A percentile compares a stretch with the other conserved stretches of the same genome.
phyloP scores from a whole-genome alignment of 768 basidiomycete species.

The Lentinula edodes region DNA sequence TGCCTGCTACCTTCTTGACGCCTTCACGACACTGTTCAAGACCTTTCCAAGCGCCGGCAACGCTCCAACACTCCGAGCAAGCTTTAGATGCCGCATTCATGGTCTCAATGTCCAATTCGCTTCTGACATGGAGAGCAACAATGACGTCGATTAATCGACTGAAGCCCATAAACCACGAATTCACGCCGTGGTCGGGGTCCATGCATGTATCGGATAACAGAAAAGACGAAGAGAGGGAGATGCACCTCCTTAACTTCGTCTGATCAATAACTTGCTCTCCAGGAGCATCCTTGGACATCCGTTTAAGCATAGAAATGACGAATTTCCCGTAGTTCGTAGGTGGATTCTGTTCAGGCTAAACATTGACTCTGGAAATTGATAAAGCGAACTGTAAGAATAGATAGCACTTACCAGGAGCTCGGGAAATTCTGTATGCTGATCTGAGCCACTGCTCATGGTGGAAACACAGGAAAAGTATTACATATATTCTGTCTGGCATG shows the following conservation, averaged over 20 bases:
- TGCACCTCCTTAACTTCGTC: constrained; percentile 51
- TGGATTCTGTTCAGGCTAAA: constrained; percentile 21
- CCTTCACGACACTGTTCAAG: constrained; percentile 59
- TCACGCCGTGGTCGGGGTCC: constrained; percentile 49
- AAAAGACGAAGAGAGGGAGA: constrained; percentile 73
- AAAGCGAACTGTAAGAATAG: background rate
- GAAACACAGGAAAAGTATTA: background rate
- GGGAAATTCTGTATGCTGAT: background rate
- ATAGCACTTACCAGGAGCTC: background rate
- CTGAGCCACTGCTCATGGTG: constrained; percentile 5
- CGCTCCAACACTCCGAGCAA: constrained; percentile 80
- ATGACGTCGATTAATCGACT: constrained; percentile 66
- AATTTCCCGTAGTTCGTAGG: constrained; percentile 60
- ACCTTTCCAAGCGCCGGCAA: constrained; percentile 62
- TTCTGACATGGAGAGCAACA: constrained; percentile 59
- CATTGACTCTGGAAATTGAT: background rate
- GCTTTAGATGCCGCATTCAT: constrained; percentile 62
- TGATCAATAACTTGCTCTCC: constrained; percentile 50
- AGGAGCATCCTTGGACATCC: constrained; percentile 31
- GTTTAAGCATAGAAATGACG: constrained; percentile 49
- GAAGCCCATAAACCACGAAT: constrained; percentile 65
- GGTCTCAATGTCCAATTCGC: constrained; percentile 74
- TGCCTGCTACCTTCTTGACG: constrained; percentile 54
- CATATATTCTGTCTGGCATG: background rate
- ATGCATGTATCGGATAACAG: constrained; percentile 70